A percentile compares a stretch with the other conserved stretches of the same genome.
phyloP scores from a whole-genome alignment of 306 rosid genomes.

The Cucumis hystrix region DNA sequence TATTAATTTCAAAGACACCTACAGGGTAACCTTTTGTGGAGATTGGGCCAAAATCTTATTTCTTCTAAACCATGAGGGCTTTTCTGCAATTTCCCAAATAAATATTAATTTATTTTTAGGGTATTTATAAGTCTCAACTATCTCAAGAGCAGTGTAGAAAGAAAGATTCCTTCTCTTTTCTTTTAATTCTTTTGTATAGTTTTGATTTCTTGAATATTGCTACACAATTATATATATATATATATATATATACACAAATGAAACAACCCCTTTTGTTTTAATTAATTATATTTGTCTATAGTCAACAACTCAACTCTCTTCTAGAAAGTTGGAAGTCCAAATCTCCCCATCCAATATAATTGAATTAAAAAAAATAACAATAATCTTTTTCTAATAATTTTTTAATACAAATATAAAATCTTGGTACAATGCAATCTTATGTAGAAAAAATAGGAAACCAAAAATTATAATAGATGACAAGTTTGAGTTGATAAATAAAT shows the following conservation, averaged over 20 bases:
- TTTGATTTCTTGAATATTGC: not conserved
- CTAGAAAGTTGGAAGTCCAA: too few species aligned
- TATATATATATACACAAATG: not conserved
- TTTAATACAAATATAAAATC: too few species aligned
- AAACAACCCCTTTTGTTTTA: not conserved
- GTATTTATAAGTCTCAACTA: not conserved
- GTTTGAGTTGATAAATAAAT: too few species aligned
- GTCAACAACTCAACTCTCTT: not conserved
- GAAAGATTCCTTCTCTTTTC: not conserved
- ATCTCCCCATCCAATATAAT: too few species aligned
- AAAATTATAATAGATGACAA: not conserved
- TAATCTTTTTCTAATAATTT: too few species aligned
- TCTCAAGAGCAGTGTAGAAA: not conserved
- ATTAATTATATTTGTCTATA: not conserved
- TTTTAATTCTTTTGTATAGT: not conserved
- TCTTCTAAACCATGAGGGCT: not conserved
- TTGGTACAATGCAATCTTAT: not conserved
- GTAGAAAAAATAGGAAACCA: not conserved
- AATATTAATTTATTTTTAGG: not conserved
- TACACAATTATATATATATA: too few species aligned
- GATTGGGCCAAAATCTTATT: not conserved
- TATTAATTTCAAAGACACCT: not conserved
- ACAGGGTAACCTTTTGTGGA: not conserved
- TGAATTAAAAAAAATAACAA: too few species aligned
- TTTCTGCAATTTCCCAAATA: not conserved